phyloP scores from a whole-genome alignment of 1,284 basidiomycete genomes.

The Peniophora sp. region DNA sequence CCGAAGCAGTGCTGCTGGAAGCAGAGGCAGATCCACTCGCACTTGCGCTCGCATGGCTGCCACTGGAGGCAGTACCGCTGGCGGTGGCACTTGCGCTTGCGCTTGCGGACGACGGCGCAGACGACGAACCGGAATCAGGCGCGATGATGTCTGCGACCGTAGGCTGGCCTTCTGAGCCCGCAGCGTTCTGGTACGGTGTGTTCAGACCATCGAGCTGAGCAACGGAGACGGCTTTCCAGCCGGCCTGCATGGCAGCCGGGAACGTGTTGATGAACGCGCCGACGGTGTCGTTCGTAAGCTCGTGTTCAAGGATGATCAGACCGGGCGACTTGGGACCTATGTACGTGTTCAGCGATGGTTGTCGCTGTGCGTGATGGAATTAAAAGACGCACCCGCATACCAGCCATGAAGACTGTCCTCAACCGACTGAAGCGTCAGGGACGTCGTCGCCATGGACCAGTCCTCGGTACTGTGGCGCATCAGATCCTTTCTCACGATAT shows the following conservation, averaged over 20 bases:
- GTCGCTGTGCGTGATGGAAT: neutral
- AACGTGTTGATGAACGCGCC: constrained; percentile 64
- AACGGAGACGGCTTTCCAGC: constrained; percentile 60
- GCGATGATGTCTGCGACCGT: neutral
- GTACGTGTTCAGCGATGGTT: constrained; percentile 6
- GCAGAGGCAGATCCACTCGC: neutral
- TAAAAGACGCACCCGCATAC: constrained; percentile 29
- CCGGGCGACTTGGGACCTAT: constrained; percentile 64
- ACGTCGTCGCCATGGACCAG: constrained; percentile 45
- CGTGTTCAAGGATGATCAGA: constrained; percentile 79
- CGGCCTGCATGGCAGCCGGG: constrained; percentile 52
- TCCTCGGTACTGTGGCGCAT: constrained; percentile 45
- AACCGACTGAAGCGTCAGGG: constrained; percentile 36
- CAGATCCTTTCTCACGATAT: neutral
- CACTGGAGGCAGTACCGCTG: neutral
- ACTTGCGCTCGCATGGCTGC: neutral
- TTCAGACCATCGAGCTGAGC: constrained; percentile 36
- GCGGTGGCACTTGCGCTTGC: constrained; percentile 2
- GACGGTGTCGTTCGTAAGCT: constrained; percentile 57
- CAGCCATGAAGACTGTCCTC: constrained; percentile 43
- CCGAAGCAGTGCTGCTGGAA: too few relatives aligned
- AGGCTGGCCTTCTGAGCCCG: constrained; percentile 15
- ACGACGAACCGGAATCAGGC: neutral
- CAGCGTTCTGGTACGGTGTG: constrained; percentile 50
- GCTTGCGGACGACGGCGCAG: constrained; percentile 2